Base-by-base conservation (phyloP, 2,329 filamentous ascomycete genomes). In the Fusarium anguioides region DNA sequence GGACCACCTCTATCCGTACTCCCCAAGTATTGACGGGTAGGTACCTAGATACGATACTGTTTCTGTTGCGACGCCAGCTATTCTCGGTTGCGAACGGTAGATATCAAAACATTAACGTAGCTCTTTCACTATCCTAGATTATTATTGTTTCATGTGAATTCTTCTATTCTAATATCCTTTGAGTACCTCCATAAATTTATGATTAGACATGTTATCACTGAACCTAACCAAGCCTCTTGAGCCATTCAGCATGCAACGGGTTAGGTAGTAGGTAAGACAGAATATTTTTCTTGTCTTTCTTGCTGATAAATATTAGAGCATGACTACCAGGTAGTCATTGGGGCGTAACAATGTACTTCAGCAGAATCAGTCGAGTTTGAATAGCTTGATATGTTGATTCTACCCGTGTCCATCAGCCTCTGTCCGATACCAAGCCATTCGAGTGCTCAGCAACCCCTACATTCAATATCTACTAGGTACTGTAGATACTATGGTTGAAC, bases 1-100 rank as follows among this genome's bases (percentile, higher is more conserved):
- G 42, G 50, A 47, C 46, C 52, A 61, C 46, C 46, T 63, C 31
- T 39, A 20, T 35, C 51, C 33, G 27, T 41, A 49, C 53, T 50
- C 49, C 31, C n/a, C n/a, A n/a, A n/a, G n/a, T n/a, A n/a, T n/a
- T n/a, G n/a, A n/a, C n/a, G n/a, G n/a, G n/a, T n/a, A n/a, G n/a
- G n/a, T 58, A 62, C 11, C 8, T 8, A 27, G 4, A 27, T 10
- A 10, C 26, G 41, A 42, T 37, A 33, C 41, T 47, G 47, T 23
- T 14, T n/a, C n/a, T 50, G 24, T 15, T 31, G 26, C 26, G 15
- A 15, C 23, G 37, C 17, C 31, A 44, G 37, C 9, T 26, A 26
- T 52, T 26, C 27, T 11, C 12, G 9, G 24, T 26, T 26, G 9
- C 9, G 14, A 3, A 29, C 4, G 27, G 14, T 29, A 29, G 9